phyloP scores from a whole-genome alignment of 305 asterid species.

The Rubia peregrina region DNA sequence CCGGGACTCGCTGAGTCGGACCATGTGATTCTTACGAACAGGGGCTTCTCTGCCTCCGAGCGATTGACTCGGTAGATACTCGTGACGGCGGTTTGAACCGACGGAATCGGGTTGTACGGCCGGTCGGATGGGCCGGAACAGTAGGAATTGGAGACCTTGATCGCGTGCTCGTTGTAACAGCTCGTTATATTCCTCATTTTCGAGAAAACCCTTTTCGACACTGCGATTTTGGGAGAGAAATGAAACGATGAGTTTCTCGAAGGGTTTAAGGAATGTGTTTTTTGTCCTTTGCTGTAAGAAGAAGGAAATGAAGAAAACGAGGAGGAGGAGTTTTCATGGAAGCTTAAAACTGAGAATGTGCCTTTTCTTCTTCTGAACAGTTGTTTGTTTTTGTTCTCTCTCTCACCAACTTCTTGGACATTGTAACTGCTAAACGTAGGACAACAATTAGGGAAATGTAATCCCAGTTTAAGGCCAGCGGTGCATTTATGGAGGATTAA shows the following conservation, averaged over 20 bases:
- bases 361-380: constrained; percentile 22
- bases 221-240: not conserved
- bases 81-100: constrained; percentile 42
- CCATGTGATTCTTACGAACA: constrained; percentile 53
- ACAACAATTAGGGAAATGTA: not conserved
- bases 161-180: constrained; percentile 69
- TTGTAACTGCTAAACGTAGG: constrained; percentile 18
- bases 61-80: constrained; percentile 47
- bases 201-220: not conserved
- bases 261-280: not conserved
- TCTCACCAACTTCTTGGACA: constrained; percentile 1
- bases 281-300: constrained; percentile 38
- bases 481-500: not conserved
- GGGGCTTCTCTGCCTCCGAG: constrained; percentile 27
- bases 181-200: constrained; percentile 55
- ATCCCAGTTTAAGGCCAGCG: constrained; percentile 13
- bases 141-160: constrained; percentile 65
- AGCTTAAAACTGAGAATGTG: constrained; percentile 12
- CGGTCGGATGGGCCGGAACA: constrained; percentile 51
- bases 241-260: not conserved
- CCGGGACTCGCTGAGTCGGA: constrained; percentile 28
- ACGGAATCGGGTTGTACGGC: constrained; percentile 21
- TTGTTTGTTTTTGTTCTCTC: not conserved
- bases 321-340: constrained; percentile 1
- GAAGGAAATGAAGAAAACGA: constrained; percentile 27